Conservation (phyloP, 2,329 filamentous ascomycete species). For the Penicillium sp. region DNA sequence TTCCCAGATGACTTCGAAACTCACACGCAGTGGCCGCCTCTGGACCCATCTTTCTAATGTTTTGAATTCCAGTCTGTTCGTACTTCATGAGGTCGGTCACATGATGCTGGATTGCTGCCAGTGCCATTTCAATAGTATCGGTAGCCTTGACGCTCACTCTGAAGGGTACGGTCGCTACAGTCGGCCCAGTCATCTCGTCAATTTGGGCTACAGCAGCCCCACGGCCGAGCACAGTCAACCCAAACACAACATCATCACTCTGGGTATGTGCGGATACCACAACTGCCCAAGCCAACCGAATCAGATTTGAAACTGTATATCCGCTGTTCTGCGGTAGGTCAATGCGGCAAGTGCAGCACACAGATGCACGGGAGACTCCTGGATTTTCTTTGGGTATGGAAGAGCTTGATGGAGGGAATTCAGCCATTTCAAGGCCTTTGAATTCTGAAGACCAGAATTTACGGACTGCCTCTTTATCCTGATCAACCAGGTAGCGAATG, state of each 20-base stretch:
- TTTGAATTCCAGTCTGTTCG: slow-evolving; percentile 2
- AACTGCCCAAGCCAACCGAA: slow-evolving; percentile 36
- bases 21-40: slow-evolving; percentile 5
- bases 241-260: slow-evolving; percentile 41
- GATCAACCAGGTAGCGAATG: too few relatives aligned
- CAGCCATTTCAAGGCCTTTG: too few relatives aligned
- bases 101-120: neutral
- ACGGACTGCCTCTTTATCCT: too few relatives aligned
- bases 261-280: slow-evolving; percentile 35
- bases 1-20: slow-evolving; percentile 2
- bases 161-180: slow-evolving; percentile 42
- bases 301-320: neutral
- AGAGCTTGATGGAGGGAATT: too few relatives aligned
- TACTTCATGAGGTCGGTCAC: neutral
- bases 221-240: slow-evolving; percentile 41
- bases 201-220: slow-evolving; percentile 38
- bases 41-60: neutral
- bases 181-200: slow-evolving; percentile 40
- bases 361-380: too few relatives aligned
- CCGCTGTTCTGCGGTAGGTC: too few relatives aligned
- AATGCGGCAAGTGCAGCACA: too few relatives aligned
- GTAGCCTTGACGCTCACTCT: slow-evolving; percentile 24
- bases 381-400: too few relatives aligned
- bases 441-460: too few relatives aligned
- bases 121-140: neutral